A percentile compares a stretch with the other conserved stretches of the same genome.
Evolutionary conservation across 208 protist species (phyloP).

Genomic region (Blechomonas ayalai): DNA sequence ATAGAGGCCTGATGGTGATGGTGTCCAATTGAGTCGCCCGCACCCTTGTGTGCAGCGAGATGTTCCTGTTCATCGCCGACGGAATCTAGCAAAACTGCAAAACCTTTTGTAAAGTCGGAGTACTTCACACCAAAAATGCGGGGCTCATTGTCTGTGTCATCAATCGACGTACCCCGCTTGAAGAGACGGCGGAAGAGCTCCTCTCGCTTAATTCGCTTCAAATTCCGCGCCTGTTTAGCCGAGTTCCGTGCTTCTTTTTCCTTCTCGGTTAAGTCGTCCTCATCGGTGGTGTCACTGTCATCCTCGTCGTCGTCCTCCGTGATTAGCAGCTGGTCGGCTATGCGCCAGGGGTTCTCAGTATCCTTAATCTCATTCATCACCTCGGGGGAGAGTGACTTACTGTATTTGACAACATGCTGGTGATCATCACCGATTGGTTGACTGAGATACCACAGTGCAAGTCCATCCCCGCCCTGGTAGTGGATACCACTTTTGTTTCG

Average conservation of each 20-base stretch:
- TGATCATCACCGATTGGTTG: constrained; percentile 77
- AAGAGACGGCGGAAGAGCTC: constrained; percentile 58
- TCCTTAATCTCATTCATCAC: constrained; percentile 33
- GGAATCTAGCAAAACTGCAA: constrained; percentile 65
- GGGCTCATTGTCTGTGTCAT: constrained; percentile 40
- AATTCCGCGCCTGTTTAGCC: constrained; percentile 15
- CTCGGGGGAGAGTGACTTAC: constrained; percentile 48
- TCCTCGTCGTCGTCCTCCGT: constrained; percentile 29
- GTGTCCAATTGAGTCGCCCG: constrained; percentile 14
- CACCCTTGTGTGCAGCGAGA: constrained; percentile 15
- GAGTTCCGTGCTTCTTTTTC: constrained; percentile 17
- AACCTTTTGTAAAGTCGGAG: constrained; percentile 63
- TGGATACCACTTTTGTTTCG: neutral
- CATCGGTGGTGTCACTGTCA: constrained; percentile 30
- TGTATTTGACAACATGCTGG: constrained; percentile 77
- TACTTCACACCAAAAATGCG: constrained; percentile 74
- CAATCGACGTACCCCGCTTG: constrained; percentile 54
- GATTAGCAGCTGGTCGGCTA: constrained; percentile 63
- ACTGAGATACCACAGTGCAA: constrained; percentile 79
- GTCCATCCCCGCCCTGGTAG: constrained; percentile 74
- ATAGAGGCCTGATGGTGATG: constrained; percentile 51
- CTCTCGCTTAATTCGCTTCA: constrained; percentile 39
- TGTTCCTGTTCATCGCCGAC: constrained; percentile 37
- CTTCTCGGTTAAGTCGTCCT: constrained; percentile 35
- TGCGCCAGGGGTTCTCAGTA: constrained; percentile 40